These are phyloP conservation scores for Saturnispora serradocipensis DNA, from an alignment of 805 yeast species.

Conservation along the genomic window DNA sequence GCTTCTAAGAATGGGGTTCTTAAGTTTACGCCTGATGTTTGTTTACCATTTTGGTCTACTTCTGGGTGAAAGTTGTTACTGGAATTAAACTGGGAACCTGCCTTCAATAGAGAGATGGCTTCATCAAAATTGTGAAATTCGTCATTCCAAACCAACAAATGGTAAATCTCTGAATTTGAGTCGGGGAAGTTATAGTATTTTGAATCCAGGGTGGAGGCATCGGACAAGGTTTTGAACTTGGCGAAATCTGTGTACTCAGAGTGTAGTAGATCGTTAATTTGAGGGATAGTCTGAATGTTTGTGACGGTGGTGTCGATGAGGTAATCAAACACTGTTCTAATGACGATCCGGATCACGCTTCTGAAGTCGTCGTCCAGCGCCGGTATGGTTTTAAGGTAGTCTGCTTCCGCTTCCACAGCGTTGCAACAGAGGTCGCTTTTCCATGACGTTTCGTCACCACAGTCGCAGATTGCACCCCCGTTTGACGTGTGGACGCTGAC, in stretches of 20 bases:
- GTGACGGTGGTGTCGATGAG: slow-evolving; percentile 32
- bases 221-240: not conserved
- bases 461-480: slow-evolving; percentile 59
- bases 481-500: slow-evolving; percentile 43
- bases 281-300: slow-evolving; percentile 23
- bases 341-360: slow-evolving; percentile 20
- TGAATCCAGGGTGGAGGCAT: slow-evolving; percentile 25
- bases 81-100: slow-evolving; percentile 1
- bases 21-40: not conserved
- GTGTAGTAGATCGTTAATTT: not conserved
- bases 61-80: slow-evolving; percentile 6
- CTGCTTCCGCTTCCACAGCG: slow-evolving; percentile 15
- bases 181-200: slow-evolving; percentile 30
- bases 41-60: slow-evolving; percentile 3
- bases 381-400: slow-evolving; percentile 4
- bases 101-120: slow-evolving; percentile 16
- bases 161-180: slow-evolving; percentile 29
- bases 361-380: slow-evolving; percentile 16
- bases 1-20: not conserved
- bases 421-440: slow-evolving; percentile 40
- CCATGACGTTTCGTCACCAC: slow-evolving; percentile 68
- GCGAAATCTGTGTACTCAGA: slow-evolving; percentile 4
- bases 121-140: slow-evolving; percentile 52
- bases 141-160: slow-evolving; percentile 67
- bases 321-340: slow-evolving; percentile 30